Evolutionary conservation across 139 green algal species (phyloP).

Genomic region (Monoraphidium neglectum): DNA sequence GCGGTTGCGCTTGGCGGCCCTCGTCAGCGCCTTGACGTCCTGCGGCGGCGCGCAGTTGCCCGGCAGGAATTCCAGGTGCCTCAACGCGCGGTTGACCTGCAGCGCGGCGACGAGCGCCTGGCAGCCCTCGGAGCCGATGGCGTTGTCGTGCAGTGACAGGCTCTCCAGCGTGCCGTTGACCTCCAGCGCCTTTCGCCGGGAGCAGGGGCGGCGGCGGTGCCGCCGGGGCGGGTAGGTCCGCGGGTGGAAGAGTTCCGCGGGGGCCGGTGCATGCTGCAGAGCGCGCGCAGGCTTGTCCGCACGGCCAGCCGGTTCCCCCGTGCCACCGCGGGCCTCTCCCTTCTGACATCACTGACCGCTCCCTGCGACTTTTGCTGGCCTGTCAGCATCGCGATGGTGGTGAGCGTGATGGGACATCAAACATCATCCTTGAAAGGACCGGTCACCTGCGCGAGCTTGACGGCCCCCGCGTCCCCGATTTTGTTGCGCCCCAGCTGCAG

Average conservation of each 20-base stretch:
- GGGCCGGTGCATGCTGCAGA: not conserved
- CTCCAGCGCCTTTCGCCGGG: constrained; percentile 26
- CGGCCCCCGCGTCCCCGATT: constrained; percentile 44
- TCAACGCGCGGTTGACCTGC: constrained; percentile 36
- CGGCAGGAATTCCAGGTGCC: constrained; percentile 56
- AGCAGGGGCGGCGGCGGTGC: not conserved
- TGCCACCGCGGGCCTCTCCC: not conserved
- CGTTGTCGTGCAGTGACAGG: constrained; percentile 49
- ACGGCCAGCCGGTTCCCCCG: not conserved
- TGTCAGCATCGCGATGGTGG: not conserved
- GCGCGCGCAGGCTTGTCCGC: not conserved
- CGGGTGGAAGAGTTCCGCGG: not conserved
- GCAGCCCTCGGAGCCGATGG: constrained; percentile 52
- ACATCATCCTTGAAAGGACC: not conserved
- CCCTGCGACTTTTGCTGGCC: not conserved
- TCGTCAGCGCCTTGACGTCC: constrained; percentile 17
- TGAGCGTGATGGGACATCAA: not conserved
- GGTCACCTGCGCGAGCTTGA: constrained; percentile 43
- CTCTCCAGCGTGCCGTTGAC: constrained; percentile 39
- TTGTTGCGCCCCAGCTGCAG: constrained; percentile 56
- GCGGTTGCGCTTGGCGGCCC: constrained; percentile 17
- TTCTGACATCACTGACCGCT: not conserved
- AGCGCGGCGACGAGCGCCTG: constrained; percentile 52
- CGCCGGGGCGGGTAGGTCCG: not conserved
- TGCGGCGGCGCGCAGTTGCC: constrained; percentile 20